phyloP scores from a whole-genome alignment of 805 yeast genomes.

The Saccharomycopsis fodiens region DNA sequence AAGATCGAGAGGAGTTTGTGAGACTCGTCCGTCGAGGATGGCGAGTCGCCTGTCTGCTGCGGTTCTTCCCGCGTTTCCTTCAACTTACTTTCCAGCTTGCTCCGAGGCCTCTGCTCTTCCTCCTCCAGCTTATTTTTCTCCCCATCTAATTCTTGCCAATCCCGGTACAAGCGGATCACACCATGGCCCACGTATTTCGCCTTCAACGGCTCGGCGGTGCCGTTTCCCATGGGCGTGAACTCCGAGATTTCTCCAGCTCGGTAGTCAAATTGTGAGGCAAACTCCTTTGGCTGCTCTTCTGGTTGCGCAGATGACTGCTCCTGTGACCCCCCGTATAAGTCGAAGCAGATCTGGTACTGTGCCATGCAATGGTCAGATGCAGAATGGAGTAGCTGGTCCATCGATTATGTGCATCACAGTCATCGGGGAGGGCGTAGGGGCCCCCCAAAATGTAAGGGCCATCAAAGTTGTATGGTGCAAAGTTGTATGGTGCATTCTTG shows the following conservation, averaged over 20 bases:
- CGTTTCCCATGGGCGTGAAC: not conserved
- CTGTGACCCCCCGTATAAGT: not conserved
- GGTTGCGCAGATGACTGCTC: too few relatives aligned
- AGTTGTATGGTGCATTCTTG: too few relatives aligned
- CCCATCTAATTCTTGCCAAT: conserved; percentile 33
- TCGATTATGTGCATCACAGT: too few relatives aligned
- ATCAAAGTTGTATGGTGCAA: too few relatives aligned
- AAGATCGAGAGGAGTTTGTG: conserved; percentile 15
- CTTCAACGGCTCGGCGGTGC: conserved; percentile 35
- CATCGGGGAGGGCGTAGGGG: too few relatives aligned
- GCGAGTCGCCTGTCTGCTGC: not conserved
- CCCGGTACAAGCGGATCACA: conserved; percentile 57
- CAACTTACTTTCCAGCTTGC: too few relatives aligned
- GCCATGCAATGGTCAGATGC: too few relatives aligned
- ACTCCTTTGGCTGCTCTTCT: too few relatives aligned
- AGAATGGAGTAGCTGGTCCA: too few relatives aligned
- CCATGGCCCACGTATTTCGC: conserved; percentile 71
- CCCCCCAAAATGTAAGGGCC: too few relatives aligned
- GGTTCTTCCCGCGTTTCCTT: too few relatives aligned
- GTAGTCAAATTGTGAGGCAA: not conserved
- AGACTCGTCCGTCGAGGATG: not conserved
- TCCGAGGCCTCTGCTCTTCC: too few relatives aligned
- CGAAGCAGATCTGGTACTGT: not conserved
- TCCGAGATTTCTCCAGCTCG: not conserved
- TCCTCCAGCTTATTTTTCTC: not conserved